These are phyloP conservation scores for Leccinum subgranulosum DNA, from an alignment of 768 basidiomycete genomes.

Conservation along the genomic window DNA sequence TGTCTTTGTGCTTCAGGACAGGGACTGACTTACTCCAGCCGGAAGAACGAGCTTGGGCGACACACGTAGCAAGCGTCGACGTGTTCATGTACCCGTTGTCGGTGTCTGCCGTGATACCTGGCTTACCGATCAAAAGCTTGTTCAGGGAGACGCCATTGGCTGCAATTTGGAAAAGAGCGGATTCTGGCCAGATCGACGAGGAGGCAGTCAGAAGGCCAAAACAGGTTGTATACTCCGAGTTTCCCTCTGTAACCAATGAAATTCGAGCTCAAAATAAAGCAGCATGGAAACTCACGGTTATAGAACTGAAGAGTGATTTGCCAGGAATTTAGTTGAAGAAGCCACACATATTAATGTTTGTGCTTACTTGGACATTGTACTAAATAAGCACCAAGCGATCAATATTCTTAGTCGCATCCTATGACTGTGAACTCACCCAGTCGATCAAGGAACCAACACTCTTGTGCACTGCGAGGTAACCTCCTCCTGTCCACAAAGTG, in stretches of 20 bases:
- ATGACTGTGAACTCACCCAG: conserved; percentile 30
- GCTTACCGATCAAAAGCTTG: conserved; percentile 77
- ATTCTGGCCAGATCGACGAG: conserved; percentile 37
- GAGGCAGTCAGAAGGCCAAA: conserved; percentile 37
- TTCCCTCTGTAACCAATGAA: conserved; percentile 27
- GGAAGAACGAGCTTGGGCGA: conserved; percentile 22
- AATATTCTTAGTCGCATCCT: no score
- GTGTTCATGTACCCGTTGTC: conserved; percentile 55
- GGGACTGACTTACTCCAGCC: conserved; percentile 7
- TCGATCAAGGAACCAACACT: conserved; percentile 42
- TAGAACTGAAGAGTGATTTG: conserved; percentile 7
- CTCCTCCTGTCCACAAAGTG: conserved; percentile 36
- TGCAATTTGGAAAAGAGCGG: conserved; percentile 44
- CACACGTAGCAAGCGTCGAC: conserved; percentile 52
- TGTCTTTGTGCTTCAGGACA: no score
- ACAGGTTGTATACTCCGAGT: conserved; percentile 36
- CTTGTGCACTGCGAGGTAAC: conserved; percentile 37
- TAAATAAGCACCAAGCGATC: neutral
- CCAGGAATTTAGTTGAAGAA: neutral
- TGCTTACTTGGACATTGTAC: neutral
- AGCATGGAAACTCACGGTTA: conserved; percentile 8
- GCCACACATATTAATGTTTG: neutral
- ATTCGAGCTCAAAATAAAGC: neutral
- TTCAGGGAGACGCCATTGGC: conserved; percentile 54
- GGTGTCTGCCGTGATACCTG: conserved; percentile 47